Evolutionary conservation across 2,329 filamentous ascomycete species (phyloP), one percentile per base, ranked within the genome.

Genomic region (Apiospora pterosperma): DNA sequence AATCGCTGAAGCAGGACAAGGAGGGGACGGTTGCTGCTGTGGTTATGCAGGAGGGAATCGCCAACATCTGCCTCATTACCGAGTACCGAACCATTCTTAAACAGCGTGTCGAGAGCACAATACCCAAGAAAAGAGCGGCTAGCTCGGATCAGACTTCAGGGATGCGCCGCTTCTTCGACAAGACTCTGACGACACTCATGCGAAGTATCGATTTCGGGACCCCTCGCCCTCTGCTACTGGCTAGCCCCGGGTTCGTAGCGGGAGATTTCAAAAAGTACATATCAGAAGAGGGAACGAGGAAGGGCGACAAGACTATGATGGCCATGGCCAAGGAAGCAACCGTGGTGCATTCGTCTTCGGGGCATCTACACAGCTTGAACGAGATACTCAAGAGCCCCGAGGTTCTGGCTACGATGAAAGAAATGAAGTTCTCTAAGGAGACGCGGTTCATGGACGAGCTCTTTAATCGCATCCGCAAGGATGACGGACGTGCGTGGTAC

Each of bases 401-500:
- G 64, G 92, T 97, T 10, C 84, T 90, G 61, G 84, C 86, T 1
- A 90, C 91, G 68, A 87, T 98, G 72, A 89, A 90, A 66, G 89
- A 97, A 75, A 96, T 93, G 68, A 96, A 95, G 73, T 97, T 96
- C 75, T 90, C 92, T 3, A 88, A 89, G 66, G 94, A 97, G 77
- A 93, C 93, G 1, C 85, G 84, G 41, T 83, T 92, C 66, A 93
- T 99, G 88, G 93, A 98, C 72, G 87, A 89, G 55, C 93, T 98
- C 74, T 88, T 91, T 71, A 85, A 89, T 0, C 82, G 92, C 66
- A 81, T 99, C 65, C 89, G 94, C 62, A 87, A 88, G 66, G 94
- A 98, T 67, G 94, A 97, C 69, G 92, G 92, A 3, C 87, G 91
- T 64, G 95, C 94, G 2, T 97, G 94, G 85, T 99, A 99, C 77